phyloP scores from a whole-genome alignment of 176 grass and related monocot species.

The Phoenix dactylifera region DNA sequence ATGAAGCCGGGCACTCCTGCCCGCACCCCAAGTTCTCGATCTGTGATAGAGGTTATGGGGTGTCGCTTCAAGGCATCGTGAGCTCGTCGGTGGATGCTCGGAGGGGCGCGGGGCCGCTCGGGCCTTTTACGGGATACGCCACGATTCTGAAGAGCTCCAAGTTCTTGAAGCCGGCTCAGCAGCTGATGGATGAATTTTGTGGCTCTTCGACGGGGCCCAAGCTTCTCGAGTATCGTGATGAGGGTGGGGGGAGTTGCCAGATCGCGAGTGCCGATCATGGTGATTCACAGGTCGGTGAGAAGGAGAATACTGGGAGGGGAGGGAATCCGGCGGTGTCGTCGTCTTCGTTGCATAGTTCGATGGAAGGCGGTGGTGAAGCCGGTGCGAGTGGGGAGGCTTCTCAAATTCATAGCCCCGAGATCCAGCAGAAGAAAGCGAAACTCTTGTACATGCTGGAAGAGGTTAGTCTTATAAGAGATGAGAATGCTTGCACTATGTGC shows the following conservation, averaged over 20 bases:
- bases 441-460: slow-evolving; percentile 50
- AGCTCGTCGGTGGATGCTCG: slow-evolving; percentile 4
- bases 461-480: slow-evolving; percentile 11
- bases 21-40: no score
- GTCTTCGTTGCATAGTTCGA: slow-evolving; percentile 26
- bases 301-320: background rate
- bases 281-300: background rate
- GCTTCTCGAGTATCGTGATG: background rate
- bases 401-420: slow-evolving; percentile 20
- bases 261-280: background rate
- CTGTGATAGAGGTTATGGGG: no score
- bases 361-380: slow-evolving; percentile 3
- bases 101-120: slow-evolving; percentile 25
- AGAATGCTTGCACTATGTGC: no score
- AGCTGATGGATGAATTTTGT: slow-evolving; percentile 45
- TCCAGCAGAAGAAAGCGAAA: slow-evolving; percentile 49
- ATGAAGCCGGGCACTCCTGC: no score
- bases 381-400: background rate
- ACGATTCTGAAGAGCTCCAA: slow-evolving; percentile 31
- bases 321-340: background rate
- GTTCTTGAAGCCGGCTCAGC: slow-evolving; percentile 48
- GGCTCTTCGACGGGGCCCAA: background rate
- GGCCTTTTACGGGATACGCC: slow-evolving; percentile 46
- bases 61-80: no score
- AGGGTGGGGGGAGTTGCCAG: slow-evolving; percentile 2